These are phyloP conservation scores for Starmerella vitae DNA, from an alignment of 805 yeast genomes.

Conservation along the genomic window DNA sequence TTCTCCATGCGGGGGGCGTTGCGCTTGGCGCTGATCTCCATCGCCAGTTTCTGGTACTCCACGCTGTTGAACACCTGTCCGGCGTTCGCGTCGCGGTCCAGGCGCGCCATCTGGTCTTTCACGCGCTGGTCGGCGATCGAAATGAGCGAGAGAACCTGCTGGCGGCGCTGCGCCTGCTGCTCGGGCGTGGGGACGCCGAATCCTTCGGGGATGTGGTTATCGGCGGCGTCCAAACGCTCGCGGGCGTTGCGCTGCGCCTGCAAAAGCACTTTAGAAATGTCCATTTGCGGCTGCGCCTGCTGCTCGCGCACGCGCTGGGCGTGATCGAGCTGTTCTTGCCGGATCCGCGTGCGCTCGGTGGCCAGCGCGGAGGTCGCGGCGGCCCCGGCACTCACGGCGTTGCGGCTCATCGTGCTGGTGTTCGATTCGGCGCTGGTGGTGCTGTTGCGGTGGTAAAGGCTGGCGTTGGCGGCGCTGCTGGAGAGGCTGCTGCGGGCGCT, in stretches of 20 bases:
- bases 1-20: conserved; percentile 42
- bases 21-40: conserved; percentile 60
- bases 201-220: conserved; percentile 17
- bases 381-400: not conserved
- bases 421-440: conserved; percentile 9
- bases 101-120: conserved; percentile 26
- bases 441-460: conserved; percentile 10
- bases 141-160: conserved; percentile 21
- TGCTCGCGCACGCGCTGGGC: too few relatives aligned
- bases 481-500: conserved; percentile 7
- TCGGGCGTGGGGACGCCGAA: conserved; percentile 18
- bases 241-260: conserved; percentile 26
- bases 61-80: conserved; percentile 32
- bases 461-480: not conserved
- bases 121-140: conserved; percentile 23
- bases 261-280: conserved; percentile 22
- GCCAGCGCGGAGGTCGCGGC: not conserved
- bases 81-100: conserved; percentile 33
- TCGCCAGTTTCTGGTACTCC: conserved; percentile 56
- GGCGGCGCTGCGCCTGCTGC: conserved; percentile 20
- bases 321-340: too few relatives aligned
- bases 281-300: conserved; percentile 15
- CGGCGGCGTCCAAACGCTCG: conserved; percentile 16
- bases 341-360: not conserved
- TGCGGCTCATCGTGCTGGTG: not conserved